Evolutionary conservation across 2,329 filamentous ascomycete species (phyloP), one percentile per base, ranked within the genome.

Genomic region (Sporothrix euskadiensis): DNA sequence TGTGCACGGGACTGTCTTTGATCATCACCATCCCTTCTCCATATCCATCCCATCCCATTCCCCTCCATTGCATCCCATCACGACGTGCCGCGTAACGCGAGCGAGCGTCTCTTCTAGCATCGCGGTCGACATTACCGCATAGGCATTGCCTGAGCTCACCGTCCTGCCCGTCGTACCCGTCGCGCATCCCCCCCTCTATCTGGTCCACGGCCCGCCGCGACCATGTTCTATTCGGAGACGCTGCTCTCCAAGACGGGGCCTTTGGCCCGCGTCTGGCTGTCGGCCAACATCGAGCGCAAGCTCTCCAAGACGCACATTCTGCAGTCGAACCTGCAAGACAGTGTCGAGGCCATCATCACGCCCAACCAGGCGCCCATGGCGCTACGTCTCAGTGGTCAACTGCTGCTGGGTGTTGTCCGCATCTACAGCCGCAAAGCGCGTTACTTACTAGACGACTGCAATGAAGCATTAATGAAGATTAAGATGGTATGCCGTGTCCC

Each of bases 341-440:
- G 94, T 82, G 94, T 99, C 77, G 92, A 94, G 82, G 94, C 94
- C 78, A 99, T 99, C 82, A 96, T 98, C 77, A 93, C 93, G 74
- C 93, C 94, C 68, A 93, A 92, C 76, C 94, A 97, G 83, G 96
- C 95, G 57, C 96, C 96, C 41, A 95, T 99, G 89, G 96, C 96
- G 41, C 84, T 99, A 79, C 94, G 96, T 78, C 85, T 99, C 75
- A 98, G 94, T 80, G 94, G 95, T 74, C 96, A 99, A 84, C 87
- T 99, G 73, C 86, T 99, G 80, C 88, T 99, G 73, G 96, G 96
- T 84, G 96, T 99, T 35, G 96, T 98, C 78, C 90, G 95, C 80
- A 99, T 99, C 80, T 99, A 99, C 83, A 97, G 94, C 83, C 89
- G 96, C 80, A 99, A 99, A 84, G 95, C 96, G 80, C 92, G 94